Evolutionary conservation across 768 basidiomycete species (phyloP).

Genomic region (Pholiota conissans): DNA sequence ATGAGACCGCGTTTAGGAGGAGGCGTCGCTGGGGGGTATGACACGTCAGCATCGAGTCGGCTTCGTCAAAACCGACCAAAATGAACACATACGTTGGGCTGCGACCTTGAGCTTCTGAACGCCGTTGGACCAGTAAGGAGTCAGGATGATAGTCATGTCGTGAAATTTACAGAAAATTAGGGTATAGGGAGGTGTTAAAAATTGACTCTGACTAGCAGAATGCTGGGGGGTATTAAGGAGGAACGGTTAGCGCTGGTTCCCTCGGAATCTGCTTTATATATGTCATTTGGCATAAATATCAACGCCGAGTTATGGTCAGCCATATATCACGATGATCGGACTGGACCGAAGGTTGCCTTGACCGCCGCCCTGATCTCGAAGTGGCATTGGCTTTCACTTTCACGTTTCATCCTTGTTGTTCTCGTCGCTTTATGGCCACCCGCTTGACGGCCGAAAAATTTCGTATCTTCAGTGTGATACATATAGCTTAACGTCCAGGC

Average conservation of each 20-base stretch:
- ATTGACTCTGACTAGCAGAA: background rate
- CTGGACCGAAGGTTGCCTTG: constrained; percentile 26
- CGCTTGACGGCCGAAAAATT: constrained; percentile 1
- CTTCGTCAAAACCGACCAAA: constrained; percentile 4
- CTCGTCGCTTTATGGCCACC: background rate
- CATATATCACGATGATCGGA: constrained; percentile 20
- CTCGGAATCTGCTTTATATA: background rate
- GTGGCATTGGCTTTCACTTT: constrained; percentile 11
- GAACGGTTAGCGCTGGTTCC: background rate
- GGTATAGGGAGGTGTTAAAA: background rate
- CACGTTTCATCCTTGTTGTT: constrained; percentile 12
- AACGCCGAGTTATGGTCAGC: constrained; percentile 1
- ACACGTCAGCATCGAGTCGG: background rate
- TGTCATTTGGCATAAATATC: background rate
- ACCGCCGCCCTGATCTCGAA: constrained; percentile 20
- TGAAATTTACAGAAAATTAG: constrained; percentile 1
- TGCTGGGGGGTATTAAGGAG: background rate
- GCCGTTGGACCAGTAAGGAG: constrained; percentile 71
- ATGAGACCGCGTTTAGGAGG: constrained; percentile 53
- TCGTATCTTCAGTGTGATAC: background rate
- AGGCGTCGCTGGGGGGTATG: constrained; percentile 32
- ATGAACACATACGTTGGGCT: constrained; percentile 47
- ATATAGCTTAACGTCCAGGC: background rate
- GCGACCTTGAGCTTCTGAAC: constrained; percentile 68
- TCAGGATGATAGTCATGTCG: constrained; percentile 62